Conservation (phyloP, 1,284 basidiomycete species). For the Boletus smithii region DNA sequence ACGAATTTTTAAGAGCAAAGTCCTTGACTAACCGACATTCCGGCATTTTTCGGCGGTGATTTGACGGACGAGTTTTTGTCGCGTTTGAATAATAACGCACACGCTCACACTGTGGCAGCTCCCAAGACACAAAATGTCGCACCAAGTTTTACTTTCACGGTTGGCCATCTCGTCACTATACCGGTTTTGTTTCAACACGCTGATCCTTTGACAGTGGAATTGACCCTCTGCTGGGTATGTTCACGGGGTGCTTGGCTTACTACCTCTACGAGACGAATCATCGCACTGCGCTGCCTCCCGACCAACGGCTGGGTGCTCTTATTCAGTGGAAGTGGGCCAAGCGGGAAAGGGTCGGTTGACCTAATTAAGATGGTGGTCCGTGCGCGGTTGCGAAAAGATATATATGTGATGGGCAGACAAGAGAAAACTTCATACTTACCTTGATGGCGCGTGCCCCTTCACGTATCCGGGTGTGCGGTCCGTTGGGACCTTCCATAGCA, state of each 20-base stretch:
- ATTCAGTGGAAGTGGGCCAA: conserved; percentile 65
- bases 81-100: too few species aligned
- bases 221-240: conserved; percentile 75
- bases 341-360: conserved; percentile 20
- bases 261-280: conserved; percentile 84
- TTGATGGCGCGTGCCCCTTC: conserved; percentile 42
- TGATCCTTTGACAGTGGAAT: conserved; percentile 42
- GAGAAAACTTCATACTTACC: conserved; percentile 24
- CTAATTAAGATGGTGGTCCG: too few species aligned
- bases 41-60: conserved; percentile 31
- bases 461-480: conserved; percentile 42
- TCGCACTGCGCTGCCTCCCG: conserved; percentile 65
- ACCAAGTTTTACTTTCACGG: conserved; percentile 49
- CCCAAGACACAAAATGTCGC: conserved; percentile 28
- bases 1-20: conserved; percentile 27
- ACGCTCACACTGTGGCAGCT: too few species aligned
- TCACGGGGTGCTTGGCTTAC: conserved; percentile 81
- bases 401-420: too few species aligned
- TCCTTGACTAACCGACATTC: conserved; percentile 27
- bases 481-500: conserved; percentile 46
- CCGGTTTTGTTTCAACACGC: conserved; percentile 1
- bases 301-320: conserved; percentile 62
- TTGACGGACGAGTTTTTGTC: conserved; percentile 9
- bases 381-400: too few species aligned
- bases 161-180: conserved; percentile 33